Evolutionary conservation across 345 rosid genomes (phyloP).

Genomic region (Turnera subulata): DNA sequence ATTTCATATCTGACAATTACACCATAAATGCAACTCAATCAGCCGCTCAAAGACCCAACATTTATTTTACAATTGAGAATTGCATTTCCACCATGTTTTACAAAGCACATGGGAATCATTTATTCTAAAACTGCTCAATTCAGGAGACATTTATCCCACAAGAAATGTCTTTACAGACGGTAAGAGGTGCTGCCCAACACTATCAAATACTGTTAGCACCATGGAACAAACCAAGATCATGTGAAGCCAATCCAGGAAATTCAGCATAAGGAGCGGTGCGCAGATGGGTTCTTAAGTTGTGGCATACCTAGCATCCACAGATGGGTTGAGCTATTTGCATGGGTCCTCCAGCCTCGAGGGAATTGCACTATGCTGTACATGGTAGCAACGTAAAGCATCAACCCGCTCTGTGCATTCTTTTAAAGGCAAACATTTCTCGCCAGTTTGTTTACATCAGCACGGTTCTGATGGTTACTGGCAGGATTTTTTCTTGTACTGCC

Average conservation of each 20-base stretch:
- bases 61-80: neutral
- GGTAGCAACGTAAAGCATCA: constrained; percentile 6
- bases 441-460: neutral
- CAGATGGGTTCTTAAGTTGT: neutral
- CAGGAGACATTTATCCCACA: neutral
- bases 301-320: neutral
- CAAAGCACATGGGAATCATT: neutral
- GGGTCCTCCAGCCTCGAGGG: constrained; percentile 14
- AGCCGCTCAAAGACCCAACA: neutral
- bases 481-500: constrained; percentile 40
- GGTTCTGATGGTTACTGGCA: constrained; percentile 14
- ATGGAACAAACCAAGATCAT: neutral
- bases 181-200: neutral
- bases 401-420: constrained; percentile 12
- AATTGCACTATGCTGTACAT: constrained; percentile 16
- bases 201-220: constrained; percentile 5
- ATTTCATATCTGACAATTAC: no score
- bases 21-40: neutral
- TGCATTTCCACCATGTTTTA: neutral
- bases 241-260: constrained; percentile 8
- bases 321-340: constrained; percentile 9
- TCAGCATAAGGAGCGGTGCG: constrained; percentile 17
- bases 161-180: constrained; percentile 6
- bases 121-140: constrained; percentile 4
- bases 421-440: neutral